Base-by-base conservation (phyloP, 306 rosid genomes). In the Prunus armeniaca region DNA sequence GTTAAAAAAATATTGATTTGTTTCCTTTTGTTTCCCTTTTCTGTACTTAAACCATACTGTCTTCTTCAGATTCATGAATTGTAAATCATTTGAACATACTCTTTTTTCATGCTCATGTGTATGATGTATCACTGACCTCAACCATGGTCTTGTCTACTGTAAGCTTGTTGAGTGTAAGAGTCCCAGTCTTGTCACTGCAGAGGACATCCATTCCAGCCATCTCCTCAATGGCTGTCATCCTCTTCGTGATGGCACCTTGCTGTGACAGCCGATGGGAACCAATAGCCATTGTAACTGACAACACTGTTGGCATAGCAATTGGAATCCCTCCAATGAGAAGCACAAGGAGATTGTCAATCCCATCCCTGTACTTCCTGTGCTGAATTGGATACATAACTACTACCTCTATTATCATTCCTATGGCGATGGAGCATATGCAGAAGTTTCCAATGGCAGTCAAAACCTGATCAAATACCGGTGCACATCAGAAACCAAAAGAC, bases 201-300 rank as follows among this genome's bases (percentile, higher is more conserved):
- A 93, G 75, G 47, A 93, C 98, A 82, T 93, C 98, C 98, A 93
- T 93, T 2, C 98, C 97, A 28, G 98, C 98, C 97, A 93, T 77
- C 24, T 93, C 98, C 81, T 93, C 98, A 73, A 93, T 93, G 80
- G 98, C 97, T 9, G 98, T 93, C 98, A 93, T 93, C 68, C 98
- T 89, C 89, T 93, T 93, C 14, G 98, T 93, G 81, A 93, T 93
- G 27, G 98, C 98, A 56, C 98, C 98, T 80, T 93, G 96, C 55
- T 90, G 78, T 0, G 98, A 91, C 19, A 93, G 76, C 43, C 90
- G 82, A 76, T 91, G 98, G 46, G 98, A 93, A 67, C 97, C 98
- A 80, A 93, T 93, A 56, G 97, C 98, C 98, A 93, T 93, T n/a
- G 97, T 93, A 19, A 93, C 98, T 0, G 96, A 93, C 84, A 93